A percentile compares a stretch with the other conserved stretches of the same genome.
These are phyloP conservation scores for Xanthoceras sorbifolium DNA, from an alignment of 345 rosid species.

Conservation along the genomic window DNA sequence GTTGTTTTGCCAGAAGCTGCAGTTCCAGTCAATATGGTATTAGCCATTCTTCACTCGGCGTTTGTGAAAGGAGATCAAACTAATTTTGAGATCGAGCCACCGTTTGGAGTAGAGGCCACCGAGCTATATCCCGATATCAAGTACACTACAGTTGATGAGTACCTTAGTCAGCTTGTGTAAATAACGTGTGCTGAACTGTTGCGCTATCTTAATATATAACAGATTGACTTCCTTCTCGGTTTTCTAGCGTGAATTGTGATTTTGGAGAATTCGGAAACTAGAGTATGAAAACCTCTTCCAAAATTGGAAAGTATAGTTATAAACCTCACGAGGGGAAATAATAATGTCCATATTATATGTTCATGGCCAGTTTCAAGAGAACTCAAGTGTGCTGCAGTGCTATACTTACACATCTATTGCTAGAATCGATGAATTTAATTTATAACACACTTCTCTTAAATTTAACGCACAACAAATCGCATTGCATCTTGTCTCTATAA, in stretches of 20 bases:
- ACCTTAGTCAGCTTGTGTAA: slow-evolving; percentile 42
- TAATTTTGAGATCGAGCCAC: slow-evolving; percentile 48
- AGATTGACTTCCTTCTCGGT: background rate
- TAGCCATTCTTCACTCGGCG: background rate
- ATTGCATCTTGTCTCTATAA: background rate
- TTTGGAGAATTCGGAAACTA: too few species aligned
- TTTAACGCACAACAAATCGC: background rate
- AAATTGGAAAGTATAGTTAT: too few species aligned
- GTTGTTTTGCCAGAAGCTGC: background rate
- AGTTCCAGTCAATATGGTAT: background rate
- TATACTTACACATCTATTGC: background rate
- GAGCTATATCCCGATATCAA: slow-evolving; percentile 50
- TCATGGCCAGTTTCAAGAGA: too few species aligned
- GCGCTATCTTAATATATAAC: background rate
- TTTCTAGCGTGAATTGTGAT: background rate
- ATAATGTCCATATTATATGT: background rate
- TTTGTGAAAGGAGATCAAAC: slow-evolving; percentile 26
- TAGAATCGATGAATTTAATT: background rate
- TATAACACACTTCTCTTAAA: background rate
- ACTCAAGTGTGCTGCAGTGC: too few species aligned
- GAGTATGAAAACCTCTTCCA: too few species aligned
- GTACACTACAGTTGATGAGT: slow-evolving; percentile 47
- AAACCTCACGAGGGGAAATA: too few species aligned
- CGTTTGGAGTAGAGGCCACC: slow-evolving; percentile 53
- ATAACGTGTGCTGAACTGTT: background rate